Conservation (phyloP, 2,329 filamentous ascomycete species). For the Clonostachys rhizophaga region DNA sequence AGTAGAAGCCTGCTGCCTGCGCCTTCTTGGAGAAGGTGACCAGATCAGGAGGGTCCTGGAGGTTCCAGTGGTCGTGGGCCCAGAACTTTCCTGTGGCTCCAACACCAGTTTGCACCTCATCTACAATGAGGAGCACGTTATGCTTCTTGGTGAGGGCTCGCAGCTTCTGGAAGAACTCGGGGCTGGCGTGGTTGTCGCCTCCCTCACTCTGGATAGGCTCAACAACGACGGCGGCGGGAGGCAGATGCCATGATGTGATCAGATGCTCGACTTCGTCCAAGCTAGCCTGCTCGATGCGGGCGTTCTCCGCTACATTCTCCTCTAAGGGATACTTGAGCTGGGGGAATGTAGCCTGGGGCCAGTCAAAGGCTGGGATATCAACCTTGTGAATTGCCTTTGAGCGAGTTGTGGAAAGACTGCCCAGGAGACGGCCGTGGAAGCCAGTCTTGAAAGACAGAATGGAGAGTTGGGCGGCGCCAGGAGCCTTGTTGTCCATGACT, state of each 20-base stretch:
- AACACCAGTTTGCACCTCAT: constrained; percentile 91
- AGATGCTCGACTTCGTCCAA: constrained; percentile 80
- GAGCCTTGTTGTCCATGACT: constrained; percentile 75
- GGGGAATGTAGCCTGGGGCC: constrained; percentile 88
- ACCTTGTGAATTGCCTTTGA: constrained; percentile 94
- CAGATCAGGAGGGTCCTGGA: constrained; percentile 78
- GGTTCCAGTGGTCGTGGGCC: constrained; percentile 93
- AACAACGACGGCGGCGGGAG: constrained; percentile 76
- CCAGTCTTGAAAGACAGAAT: constrained; percentile 85
- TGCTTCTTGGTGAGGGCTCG: constrained; percentile 74
- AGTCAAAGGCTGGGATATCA: constrained; percentile 92
- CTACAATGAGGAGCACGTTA: constrained; percentile 81
- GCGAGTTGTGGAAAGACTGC: constrained; percentile 80
- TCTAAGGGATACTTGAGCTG: constrained; percentile 82
- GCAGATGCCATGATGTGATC: constrained; percentile 73
- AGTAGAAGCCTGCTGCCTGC: constrained; percentile 91
- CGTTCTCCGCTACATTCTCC: constrained; percentile 74
- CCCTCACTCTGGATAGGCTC: constrained; percentile 94
- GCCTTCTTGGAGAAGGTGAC: constrained; percentile 96
- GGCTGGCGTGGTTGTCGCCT: constrained; percentile 89
- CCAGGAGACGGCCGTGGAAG: constrained; percentile 90
- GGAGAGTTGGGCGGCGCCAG: constrained; percentile 71
- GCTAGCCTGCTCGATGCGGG: constrained; percentile 73
- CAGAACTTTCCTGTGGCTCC: constrained; percentile 93
- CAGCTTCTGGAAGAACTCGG: constrained; percentile 80